These are phyloP conservation scores for Solidago caesia DNA, from an alignment of 129 eudicot genomes.

Conservation along the genomic window DNA sequence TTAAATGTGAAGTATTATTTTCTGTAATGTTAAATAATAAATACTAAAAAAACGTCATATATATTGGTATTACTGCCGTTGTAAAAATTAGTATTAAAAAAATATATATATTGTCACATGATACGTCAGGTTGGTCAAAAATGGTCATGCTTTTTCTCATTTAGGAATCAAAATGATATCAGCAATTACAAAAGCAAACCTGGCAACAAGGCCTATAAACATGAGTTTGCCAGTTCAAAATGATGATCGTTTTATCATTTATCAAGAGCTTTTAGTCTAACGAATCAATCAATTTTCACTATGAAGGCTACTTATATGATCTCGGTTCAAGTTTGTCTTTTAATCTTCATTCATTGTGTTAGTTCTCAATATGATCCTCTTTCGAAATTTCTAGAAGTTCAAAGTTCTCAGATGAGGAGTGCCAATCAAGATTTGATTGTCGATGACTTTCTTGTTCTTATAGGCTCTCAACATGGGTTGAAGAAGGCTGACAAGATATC, in stretches of 20 bases:
- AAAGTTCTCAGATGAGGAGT: slow-evolving; percentile 12
- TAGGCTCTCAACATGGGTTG: slow-evolving; percentile 34
- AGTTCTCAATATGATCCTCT: slow-evolving; percentile 31
- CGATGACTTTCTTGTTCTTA: slow-evolving; percentile 27
- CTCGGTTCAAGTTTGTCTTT: slow-evolving; percentile 22
- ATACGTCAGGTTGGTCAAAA: slow-evolving; percentile 8
- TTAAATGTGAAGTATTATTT: too few species aligned
- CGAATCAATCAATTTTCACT: background rate
- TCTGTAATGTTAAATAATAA: too few species aligned
- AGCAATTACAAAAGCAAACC: slow-evolving; percentile 11
- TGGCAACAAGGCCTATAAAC: background rate
- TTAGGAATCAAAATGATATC: slow-evolving; percentile 11
- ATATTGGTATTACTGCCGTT: too few species aligned
- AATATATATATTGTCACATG: background rate
- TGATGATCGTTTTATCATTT: background rate
- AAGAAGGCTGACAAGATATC: slow-evolving; percentile 49
- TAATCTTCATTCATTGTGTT: slow-evolving; percentile 34
- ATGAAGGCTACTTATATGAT: slow-evolving; percentile 32
- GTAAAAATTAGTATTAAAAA: background rate
- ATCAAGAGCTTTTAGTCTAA: background rate
- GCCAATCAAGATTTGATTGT: background rate
- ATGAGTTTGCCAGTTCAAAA: background rate
- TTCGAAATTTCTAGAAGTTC: slow-evolving; percentile 18
- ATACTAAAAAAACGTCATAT: too few species aligned
- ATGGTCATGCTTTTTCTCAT: slow-evolving; percentile 10